Evolutionary conservation across 768 basidiomycete genomes (phyloP).

Genomic region (Calocybe gangraenosa): DNA sequence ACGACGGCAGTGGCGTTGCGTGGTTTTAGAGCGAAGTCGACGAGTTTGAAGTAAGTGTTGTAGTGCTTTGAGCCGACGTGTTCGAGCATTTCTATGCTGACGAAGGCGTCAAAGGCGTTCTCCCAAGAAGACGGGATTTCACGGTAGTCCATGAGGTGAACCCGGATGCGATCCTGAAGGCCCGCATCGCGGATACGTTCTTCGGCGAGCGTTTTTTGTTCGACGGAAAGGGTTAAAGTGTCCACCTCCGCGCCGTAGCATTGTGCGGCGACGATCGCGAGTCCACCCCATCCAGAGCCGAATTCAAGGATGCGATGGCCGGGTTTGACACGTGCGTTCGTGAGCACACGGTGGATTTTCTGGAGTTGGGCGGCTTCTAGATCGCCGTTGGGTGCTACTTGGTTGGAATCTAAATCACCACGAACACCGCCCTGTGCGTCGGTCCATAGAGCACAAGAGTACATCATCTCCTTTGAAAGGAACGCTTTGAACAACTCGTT

Average conservation of each 20-base stretch:
- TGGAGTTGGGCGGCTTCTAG: conserved; percentile 79
- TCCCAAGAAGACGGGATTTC: conserved; percentile 81
- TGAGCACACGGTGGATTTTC: conserved; percentile 81
- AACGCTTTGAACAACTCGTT: conserved; percentile 88
- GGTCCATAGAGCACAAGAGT: conserved; percentile 83
- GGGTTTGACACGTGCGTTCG: conserved; percentile 68
- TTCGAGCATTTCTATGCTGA: conserved; percentile 83
- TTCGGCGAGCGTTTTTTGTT: conserved; percentile 86
- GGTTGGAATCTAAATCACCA: conserved; percentile 49
- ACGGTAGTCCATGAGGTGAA: conserved; percentile 89
- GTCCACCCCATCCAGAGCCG: conserved; percentile 90
- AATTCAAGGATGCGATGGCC: conserved; percentile 87
- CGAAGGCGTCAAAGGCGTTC: conserved; percentile 74
- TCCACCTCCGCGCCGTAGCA: conserved; percentile 81
- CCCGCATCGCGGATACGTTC: conserved; percentile 75
- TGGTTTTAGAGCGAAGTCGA: conserved; percentile 74
- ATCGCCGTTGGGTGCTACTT: conserved; percentile 56
- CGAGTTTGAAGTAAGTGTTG: conserved; percentile 68
- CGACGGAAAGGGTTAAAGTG: conserved; percentile 81
- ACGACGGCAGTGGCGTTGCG: conserved; percentile 64
- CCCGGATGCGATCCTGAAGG: conserved; percentile 65
- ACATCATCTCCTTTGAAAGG: conserved; percentile 90
- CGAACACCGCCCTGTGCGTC: conserved; percentile 78
- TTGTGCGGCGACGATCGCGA: conserved; percentile 81
- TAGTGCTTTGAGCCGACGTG: conserved; percentile 57